These are phyloP conservation scores for Neurospora sp. DNA, from an alignment of 495 filamentous ascomycete species.

Conservation along the genomic window DNA sequence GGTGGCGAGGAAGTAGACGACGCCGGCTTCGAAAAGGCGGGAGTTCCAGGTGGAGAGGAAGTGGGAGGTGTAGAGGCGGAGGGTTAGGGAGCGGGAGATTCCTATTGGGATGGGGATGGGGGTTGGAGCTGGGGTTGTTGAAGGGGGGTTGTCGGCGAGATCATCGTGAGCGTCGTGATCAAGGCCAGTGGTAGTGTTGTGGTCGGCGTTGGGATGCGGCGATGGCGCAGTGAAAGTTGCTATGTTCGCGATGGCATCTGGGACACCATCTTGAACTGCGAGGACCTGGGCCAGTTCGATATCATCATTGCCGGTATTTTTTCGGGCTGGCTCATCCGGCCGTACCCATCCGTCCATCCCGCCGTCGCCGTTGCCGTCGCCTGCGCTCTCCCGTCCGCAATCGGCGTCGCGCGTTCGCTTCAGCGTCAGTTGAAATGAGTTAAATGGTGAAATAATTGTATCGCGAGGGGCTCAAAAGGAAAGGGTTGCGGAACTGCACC, in stretches of 20 bases:
- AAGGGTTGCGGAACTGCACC: not conserved
- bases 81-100: constrained; percentile 6
- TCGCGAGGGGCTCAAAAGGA: rapidly evolving
- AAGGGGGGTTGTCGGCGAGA: not conserved
- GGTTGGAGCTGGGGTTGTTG: not conserved
- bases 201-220: not conserved
- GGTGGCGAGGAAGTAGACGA: constrained; percentile 49
- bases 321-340: not conserved
- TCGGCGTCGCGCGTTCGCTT: not conserved
- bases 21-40: constrained; percentile 55
- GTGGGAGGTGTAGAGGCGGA: constrained; percentile 38
- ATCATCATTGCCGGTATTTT: not conserved
- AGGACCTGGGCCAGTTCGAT: not conserved
- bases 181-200: too few relatives aligned
- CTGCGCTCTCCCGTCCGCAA: not conserved
- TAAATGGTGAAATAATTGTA: not conserved
- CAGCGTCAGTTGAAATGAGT: not conserved
- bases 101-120: not conserved
- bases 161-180: not conserved
- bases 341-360: not conserved
- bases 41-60: constrained; percentile 64
- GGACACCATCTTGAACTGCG: not conserved
- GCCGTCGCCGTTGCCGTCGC: not conserved
- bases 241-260: not conserved
- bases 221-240: not conserved